Base-by-base conservation (phyloP, 257 asterid species). In the Solanum arcanum region DNA sequence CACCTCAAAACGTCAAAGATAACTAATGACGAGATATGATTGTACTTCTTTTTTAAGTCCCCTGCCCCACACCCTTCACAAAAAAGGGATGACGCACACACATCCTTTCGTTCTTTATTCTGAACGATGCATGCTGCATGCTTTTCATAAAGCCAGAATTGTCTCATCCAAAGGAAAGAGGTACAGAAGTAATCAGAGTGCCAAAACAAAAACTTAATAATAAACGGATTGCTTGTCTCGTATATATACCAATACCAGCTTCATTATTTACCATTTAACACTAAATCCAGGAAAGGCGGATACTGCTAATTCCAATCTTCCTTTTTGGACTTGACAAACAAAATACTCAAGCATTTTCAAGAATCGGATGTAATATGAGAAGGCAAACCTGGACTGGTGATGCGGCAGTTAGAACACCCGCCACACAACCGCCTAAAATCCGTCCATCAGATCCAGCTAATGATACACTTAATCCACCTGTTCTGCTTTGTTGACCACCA, bases 371-470 rank as follows among this genome's bases (percentile, higher is more conserved):
- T 5, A 73, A 3, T 29, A 29, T 80, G 86, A 88, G 84, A 76
- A 87, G 83, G 82, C 83, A 87, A 80, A 94, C 97, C 95, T 93
- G 95, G 39, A 94, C 94, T 27, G 94, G 93, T 69, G 95, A 89
- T 39, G 92, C 90, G 3, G 97, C 97, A 21, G 87, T 88, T n/a
- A 94, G 89, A 76, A 90, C 86, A 41, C 97, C 95, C 15, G 94
- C 94, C 81, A 94, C 97, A 72, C 95, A 87, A n/a, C 95, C 97
- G 77, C 97, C 95, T 8, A 94, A 89, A 82, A 94, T 92, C 87
- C 95, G 89, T 87, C 97, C 97, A 88, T 93, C 95, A 5, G 97
- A 88, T 44, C 95, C 95, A 69, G 94, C 91, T 88, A 94, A 90
- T 4, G 91, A 90, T 59, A 90, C 87, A 91, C 95, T 92, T 85